These are phyloP conservation scores for Babjeviella inositovora DNA, from an alignment of 805 yeast species.

Conservation along the genomic window DNA sequence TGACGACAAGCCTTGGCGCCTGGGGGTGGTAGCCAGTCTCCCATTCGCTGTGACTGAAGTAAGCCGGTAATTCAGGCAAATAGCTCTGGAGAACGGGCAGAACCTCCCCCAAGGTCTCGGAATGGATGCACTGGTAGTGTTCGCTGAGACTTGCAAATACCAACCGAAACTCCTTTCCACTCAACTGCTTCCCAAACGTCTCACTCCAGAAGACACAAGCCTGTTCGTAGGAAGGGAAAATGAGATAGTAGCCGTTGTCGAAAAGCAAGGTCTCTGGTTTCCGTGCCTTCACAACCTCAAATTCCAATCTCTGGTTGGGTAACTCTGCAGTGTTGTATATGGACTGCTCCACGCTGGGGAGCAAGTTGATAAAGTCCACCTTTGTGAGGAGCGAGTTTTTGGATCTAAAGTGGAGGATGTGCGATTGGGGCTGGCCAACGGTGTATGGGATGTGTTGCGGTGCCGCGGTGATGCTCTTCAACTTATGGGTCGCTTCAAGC, in stretches of 20 bases:
- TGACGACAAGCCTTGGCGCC: conserved; percentile 3
- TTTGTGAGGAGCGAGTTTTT: conserved; percentile 16
- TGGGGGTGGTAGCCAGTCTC: neutral
- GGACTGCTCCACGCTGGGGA: conserved; percentile 16
- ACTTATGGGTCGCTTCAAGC: conserved; percentile 1
- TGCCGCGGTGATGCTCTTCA: neutral
- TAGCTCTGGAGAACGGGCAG: conserved; percentile 2
- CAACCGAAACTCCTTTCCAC: conserved; percentile 30
- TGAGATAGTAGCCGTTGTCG: conserved; percentile 32
- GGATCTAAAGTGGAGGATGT: conserved; percentile 19
- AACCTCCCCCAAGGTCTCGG: conserved; percentile 4
- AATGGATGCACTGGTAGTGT: conserved; percentile 6
- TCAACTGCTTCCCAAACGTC: conserved; percentile 26
- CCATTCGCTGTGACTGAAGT: neutral
- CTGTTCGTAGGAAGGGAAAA: conserved; percentile 25
- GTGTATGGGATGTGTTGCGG: no score
- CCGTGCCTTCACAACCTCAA: conserved; percentile 31
- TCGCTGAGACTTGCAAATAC: conserved; percentile 20
- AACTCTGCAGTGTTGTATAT: conserved; percentile 8
- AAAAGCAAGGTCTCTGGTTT: conserved; percentile 24
- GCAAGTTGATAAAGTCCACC: conserved; percentile 21
- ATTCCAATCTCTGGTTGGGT: conserved; percentile 6
- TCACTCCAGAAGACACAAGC: conserved; percentile 39
- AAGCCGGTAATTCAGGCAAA: conserved; percentile 1
- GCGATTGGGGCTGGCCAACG: conserved; percentile 6